Percentiles rank a stretch among this genome's conserved stretches.
phyloP scores from a whole-genome alignment of 73 alveolate species.

The Tetrahymena borealis region DNA sequence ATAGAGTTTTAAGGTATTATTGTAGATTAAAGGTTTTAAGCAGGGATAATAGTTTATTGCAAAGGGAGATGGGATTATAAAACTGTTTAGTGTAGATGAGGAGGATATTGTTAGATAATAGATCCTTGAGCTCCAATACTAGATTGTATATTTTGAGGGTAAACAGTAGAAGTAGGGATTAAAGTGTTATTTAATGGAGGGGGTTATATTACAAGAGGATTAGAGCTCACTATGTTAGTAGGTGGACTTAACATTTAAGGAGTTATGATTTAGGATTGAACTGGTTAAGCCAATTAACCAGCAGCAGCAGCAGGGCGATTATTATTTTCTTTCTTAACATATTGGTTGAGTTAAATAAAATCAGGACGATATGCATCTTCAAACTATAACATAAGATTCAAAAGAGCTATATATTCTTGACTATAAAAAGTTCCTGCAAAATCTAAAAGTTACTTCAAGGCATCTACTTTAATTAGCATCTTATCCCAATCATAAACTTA shows the following conservation, averaged over 20 bases:
- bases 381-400: not conserved
- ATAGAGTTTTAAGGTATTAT: not conserved
- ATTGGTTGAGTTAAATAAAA: not conserved
- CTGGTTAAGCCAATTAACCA: not conserved
- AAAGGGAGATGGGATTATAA: not conserved
- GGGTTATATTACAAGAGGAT: not conserved
- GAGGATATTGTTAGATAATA: not conserved
- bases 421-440: not conserved
- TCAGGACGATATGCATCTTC: not conserved
- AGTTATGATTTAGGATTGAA: not conserved
- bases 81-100: not conserved
- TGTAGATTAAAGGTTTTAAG: not conserved
- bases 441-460: not conserved
- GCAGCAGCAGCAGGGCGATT: too few species aligned
- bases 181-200: not conserved
- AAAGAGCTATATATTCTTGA: not conserved
- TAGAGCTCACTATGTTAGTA: not conserved
- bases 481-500: not conserved
- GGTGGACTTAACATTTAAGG: not conserved
- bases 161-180: not conserved
- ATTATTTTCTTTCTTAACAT: not conserved
- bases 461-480: not conserved
- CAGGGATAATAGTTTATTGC: not conserved
- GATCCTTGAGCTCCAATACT: not conserved
- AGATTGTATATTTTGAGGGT: not conserved